These are phyloP conservation scores for Taphrina wiesneri DNA, from an alignment of 1,139 yeast genomes.

Conservation along the genomic window DNA sequence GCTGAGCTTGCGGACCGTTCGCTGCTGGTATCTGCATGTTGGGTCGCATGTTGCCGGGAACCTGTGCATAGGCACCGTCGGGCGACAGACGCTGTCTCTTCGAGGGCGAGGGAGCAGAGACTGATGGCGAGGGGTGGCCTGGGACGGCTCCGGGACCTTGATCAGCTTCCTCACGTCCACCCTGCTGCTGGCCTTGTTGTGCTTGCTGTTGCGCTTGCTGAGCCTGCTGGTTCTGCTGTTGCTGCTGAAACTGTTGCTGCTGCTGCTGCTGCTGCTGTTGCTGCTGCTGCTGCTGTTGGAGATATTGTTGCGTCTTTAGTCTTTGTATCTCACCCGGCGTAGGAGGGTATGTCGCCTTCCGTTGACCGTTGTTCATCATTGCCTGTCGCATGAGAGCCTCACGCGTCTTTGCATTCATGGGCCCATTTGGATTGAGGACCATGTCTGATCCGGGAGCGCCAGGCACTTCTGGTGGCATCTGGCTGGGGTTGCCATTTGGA, in stretches of 20 bases:
- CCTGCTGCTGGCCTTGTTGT: slow-evolving; percentile 40
- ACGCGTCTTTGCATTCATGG: slow-evolving; percentile 42
- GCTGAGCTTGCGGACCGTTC: slow-evolving; percentile 14
- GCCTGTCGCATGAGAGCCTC: slow-evolving; percentile 43
- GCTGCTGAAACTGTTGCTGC: slow-evolving; percentile 35
- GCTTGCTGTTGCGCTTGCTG: slow-evolving; percentile 42
- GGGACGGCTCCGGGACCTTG: not conserved
- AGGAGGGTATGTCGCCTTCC: slow-evolving; percentile 32
- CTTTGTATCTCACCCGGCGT: slow-evolving; percentile 34
- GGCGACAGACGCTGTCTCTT: slow-evolving; percentile 48
- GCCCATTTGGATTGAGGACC: slow-evolving; percentile 28
- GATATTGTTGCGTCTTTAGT: slow-evolving; percentile 37
- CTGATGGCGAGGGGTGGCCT: slow-evolving; percentile 31
- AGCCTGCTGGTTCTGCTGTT: slow-evolving; percentile 41
- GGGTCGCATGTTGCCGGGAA: slow-evolving; percentile 20
- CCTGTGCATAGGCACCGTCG: slow-evolving; percentile 44
- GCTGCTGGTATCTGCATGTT: slow-evolving; percentile 10
- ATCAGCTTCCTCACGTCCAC: slow-evolving; percentile 11
- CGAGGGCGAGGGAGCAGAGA: slow-evolving; percentile 44
- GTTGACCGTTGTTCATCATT: slow-evolving; percentile 39
- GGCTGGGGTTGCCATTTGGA: not conserved
- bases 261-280: slow-evolving; percentile 41
- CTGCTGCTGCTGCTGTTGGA: slow-evolving; percentile 42
- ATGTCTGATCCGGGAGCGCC: slow-evolving; percentile 5
- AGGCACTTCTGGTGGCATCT: not conserved